Percentiles rank a stretch among this genome's conserved stretches.
Conservation (phyloP, 2,329 filamentous ascomycete species). For the Annulohypoxylon truncatum region DNA sequence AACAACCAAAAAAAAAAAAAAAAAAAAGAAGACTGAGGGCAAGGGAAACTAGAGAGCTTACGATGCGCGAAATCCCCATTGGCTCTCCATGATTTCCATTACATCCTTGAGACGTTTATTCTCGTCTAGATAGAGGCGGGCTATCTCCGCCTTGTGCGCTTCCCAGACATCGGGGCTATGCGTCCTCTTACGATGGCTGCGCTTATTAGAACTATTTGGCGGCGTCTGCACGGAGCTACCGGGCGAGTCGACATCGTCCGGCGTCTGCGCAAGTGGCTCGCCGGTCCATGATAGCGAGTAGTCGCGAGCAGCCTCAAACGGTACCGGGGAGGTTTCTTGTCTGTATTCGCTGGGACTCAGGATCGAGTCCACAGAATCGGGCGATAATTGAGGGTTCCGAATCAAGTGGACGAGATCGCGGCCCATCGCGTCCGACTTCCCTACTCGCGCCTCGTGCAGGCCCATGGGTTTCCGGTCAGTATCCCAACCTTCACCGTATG, state of each 20-base stretch:
- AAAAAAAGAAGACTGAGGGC: not conserved
- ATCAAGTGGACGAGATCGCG: constrained; percentile 34
- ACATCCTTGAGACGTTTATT: constrained; percentile 48
- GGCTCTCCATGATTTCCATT: constrained; percentile 46
- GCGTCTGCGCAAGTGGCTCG: constrained; percentile 21
- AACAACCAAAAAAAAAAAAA: not conserved
- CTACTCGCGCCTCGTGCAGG: constrained; percentile 23
- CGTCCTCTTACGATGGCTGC: constrained; percentile 40
- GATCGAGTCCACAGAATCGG: constrained; percentile 26
- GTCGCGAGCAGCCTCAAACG: constrained; percentile 3
- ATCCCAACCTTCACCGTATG: constrained; percentile 37
- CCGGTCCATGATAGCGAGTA: constrained; percentile 12
- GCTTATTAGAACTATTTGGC: constrained; percentile 19
- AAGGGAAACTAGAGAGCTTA: constrained; percentile 37
- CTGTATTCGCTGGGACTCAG: constrained; percentile 16
- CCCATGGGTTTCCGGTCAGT: constrained; percentile 29
- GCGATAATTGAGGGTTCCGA: constrained; percentile 32
- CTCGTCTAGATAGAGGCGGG: constrained; percentile 47
- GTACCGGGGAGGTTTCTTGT: constrained; percentile 22
- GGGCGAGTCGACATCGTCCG: constrained; percentile 24
- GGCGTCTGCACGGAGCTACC: constrained; percentile 22
- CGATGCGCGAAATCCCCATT: constrained; percentile 46
- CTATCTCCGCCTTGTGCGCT: constrained; percentile 45
- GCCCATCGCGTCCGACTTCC: constrained; percentile 32
- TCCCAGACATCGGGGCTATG: constrained; percentile 45